These are phyloP conservation scores for Asterophora lycoperdoides DNA, from an alignment of 768 basidiomycete species.

Conservation along the genomic window DNA sequence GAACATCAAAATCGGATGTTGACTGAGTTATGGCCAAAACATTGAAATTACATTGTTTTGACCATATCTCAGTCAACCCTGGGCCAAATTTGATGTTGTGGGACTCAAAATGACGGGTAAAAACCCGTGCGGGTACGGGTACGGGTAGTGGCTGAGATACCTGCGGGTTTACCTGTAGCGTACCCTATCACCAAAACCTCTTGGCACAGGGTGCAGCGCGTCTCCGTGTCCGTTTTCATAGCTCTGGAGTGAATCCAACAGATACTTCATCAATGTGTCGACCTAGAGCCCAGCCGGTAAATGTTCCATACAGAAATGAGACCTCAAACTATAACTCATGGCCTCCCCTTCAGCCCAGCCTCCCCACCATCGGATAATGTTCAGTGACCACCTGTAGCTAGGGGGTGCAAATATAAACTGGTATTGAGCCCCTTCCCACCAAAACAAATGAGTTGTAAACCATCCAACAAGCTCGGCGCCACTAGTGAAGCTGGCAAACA, in stretches of 20 bases:
- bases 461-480: neutral
- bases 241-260: slow-evolving; percentile 29
- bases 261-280: slow-evolving; percentile 33
- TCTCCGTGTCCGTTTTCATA: slow-evolving; percentile 28
- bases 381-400: neutral
- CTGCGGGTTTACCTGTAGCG: no score
- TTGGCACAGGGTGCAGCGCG: slow-evolving; percentile 23
- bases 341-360: neutral
- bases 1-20: no score
- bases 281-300: slow-evolving; percentile 13
- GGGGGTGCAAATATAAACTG: neutral
- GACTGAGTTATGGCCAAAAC: no score
- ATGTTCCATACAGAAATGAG: neutral
- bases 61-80: no score
- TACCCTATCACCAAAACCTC: no score
- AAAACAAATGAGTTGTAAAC: slow-evolving; percentile 1
- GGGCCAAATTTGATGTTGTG: no score
- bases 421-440: slow-evolving; percentile 5
- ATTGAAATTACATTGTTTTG: no score
- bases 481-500: neutral
- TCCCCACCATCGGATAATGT: neutral
- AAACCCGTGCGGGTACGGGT: no score
- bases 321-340: neutral
- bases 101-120: no score
- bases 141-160: no score